Base-by-base conservation (phyloP, 371 early-diverging fungal species). In the Rhizopus microsporus region DNA sequence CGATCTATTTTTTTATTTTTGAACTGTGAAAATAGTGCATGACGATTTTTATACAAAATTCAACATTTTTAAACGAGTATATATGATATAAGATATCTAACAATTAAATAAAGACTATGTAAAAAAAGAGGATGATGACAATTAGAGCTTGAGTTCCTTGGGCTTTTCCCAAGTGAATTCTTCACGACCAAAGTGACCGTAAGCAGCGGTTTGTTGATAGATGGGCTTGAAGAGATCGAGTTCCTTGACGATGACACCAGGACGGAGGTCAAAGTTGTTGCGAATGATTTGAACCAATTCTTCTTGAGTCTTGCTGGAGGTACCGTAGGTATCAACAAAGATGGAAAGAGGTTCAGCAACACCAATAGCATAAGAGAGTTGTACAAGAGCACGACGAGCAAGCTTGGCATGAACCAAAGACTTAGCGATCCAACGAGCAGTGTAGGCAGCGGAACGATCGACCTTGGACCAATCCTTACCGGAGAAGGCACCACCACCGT, bases 381-480 rank as follows among this genome's bases (percentile, higher is more conserved):
- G 99, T 64, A 99, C 96, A 54, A 98, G 87, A 64, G 77, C 81
- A 73, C 99, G 93, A 68, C 95, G 96, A 71, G 94, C 94, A 53
- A 99, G 88, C 68, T 90, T 90, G 72, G 97, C 94, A 40, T 87
- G 80, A 53, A 99, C 97, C 59, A 99, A 80, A 40, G 98, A 88
- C 85, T 92, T 91, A 81, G 99, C 99, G 71, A 99, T 94, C 96
- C 98, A 98, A 69, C 99, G 94, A 64, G 95, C 98, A 56, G 98
- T 93, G 86, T 99, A 99, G 66, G 99, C 99, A 67, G 97, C 99
- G 56, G 97, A 97, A 82, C 99, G 93, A 80, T 99, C 99, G 74
- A 99, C 99, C 92, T 99, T 99, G 87, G 98, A 96, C 93, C 95
- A 98, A 87, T 99, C 99, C 90, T 99, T 99, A 64, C 99, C 99